Evolutionary conservation across 164 flowering plant species (phyloP), one percentile per base, ranked within the genome.

Genomic region (Tetrastigma voinierianum): DNA sequence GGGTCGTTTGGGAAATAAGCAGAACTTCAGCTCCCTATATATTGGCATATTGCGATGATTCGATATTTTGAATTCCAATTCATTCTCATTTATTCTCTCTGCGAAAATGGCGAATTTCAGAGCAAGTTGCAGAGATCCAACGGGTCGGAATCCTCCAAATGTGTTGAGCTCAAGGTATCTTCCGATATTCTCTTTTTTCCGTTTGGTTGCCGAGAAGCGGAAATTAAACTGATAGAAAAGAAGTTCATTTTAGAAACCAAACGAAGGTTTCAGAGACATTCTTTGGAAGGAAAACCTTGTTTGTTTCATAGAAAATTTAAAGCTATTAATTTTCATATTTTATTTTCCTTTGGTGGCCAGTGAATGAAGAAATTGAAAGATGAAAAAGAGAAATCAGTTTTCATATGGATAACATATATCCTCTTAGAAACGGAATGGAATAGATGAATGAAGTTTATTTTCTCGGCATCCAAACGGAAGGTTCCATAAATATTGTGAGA

Each of bases 51-150:
- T n/a, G n/a, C n/a, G n/a, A n/a, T n/a, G n/a, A n/a, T n/a, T n/a
- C n/a, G n/a, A n/a, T n/a, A n/a, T n/a, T n/a, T n/a, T n/a, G n/a
- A n/a, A n/a, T n/a, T n/a, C n/a, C n/a, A n/a, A n/a, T n/a, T n/a
- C n/a, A n/a, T n/a, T n/a, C n/a, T n/a, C n/a, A n/a, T n/a, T n/a
- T n/a, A 57, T 51, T 52, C 48, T 2, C 49, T 44, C 49, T 21
- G 46, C 9, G 17, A 70, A 74, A 70, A 71, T n/a, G n/a, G 66
- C 65, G 51, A 45, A 67, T 61, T 15, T 16, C 15, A 59, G 51
- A 47, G 16, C 57, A 55, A 62, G 15, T 44, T 66, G 44, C 59
- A 25, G 67, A 48, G 18, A 67, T 49, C 54, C 46, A 53, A 48
- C 64, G 25, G 25, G 4, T 62, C 62, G 19, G 9, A 48, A 20